A percentile compares a stretch with the other conserved stretches of the same genome.
Evolutionary conservation across 2,329 filamentous ascomycete genomes (phyloP).

Genomic region (Helminthosporium solani): DNA sequence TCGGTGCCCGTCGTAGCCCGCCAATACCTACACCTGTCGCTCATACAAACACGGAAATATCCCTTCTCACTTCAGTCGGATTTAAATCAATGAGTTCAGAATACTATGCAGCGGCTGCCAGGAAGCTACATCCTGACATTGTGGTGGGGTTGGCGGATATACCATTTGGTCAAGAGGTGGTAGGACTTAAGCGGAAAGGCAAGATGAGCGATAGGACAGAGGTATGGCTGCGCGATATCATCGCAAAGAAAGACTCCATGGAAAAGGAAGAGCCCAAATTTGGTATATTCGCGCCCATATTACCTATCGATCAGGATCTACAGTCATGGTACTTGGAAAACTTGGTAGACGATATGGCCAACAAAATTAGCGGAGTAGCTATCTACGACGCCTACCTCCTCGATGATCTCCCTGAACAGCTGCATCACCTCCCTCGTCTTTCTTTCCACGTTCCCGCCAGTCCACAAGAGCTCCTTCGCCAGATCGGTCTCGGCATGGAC

Average conservation of each 20-base stretch:
- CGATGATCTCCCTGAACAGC: slow-evolving; percentile 61
- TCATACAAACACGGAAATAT: slow-evolving; percentile 70
- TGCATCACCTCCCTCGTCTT: slow-evolving; percentile 69
- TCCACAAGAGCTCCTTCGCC: slow-evolving; percentile 75
- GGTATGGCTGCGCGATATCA: slow-evolving; percentile 72
- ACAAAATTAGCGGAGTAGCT: slow-evolving; percentile 64
- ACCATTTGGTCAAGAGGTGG: slow-evolving; percentile 57
- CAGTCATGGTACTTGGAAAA: slow-evolving; percentile 80
- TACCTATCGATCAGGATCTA: slow-evolving; percentile 71
- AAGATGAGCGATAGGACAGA: slow-evolving; percentile 88
- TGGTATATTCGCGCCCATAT: slow-evolving; percentile 61
- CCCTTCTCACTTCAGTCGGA: slow-evolving; percentile 82
- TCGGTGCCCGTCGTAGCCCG: slow-evolving; percentile 76
- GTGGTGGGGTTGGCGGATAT: slow-evolving; percentile 75
- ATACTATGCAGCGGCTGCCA: slow-evolving; percentile 68
- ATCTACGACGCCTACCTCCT: slow-evolving; percentile 74
- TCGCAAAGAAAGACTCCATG: slow-evolving; percentile 47
- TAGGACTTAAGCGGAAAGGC: slow-evolving; percentile 69
- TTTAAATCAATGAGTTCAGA: slow-evolving; percentile 70
- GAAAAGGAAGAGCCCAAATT: slow-evolving; percentile 31
- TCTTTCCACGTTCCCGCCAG: slow-evolving; percentile 68
- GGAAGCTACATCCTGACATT: slow-evolving; percentile 74
- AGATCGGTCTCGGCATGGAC: slow-evolving; percentile 76
- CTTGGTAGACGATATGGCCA: slow-evolving; percentile 63
- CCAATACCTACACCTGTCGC: slow-evolving; percentile 68